Percentiles rank a stretch among this genome's conserved stretches.
These are phyloP conservation scores for Prunus mira DNA, from an alignment of 306 rosid genomes.

Conservation along the genomic window DNA sequence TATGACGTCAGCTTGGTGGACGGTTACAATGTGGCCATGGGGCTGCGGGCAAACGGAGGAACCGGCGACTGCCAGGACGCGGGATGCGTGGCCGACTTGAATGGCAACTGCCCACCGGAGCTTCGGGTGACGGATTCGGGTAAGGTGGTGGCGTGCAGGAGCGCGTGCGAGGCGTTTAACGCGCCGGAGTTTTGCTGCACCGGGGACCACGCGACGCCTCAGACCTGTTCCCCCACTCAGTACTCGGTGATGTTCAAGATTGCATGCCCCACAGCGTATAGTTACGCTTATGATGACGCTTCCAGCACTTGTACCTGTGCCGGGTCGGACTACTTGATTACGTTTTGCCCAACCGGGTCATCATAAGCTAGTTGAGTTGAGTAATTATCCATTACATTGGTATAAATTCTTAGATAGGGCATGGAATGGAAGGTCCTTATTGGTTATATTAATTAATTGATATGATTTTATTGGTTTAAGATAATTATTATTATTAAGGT, in stretches of 20 bases:
- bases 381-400: background rate
- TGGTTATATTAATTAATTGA: too few species aligned
- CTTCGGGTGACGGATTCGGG: conserved; percentile 40
- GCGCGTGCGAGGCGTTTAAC: conserved; percentile 79
- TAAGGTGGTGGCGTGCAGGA: conserved; percentile 73
- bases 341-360: conserved; percentile 59
- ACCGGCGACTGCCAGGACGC: conserved; percentile 86
- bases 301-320: conserved; percentile 86
- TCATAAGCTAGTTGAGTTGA: background rate
- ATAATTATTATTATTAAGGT: too few species aligned
- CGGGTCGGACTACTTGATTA: conserved; percentile 59
- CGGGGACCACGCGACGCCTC: conserved; percentile 64
- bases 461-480: too few species aligned
- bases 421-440: too few species aligned
- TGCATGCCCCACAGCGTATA: conserved; percentile 85
- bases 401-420: background rate
- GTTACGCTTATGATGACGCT: conserved; percentile 90
- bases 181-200: conserved; percentile 76
- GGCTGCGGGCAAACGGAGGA: conserved; percentile 65
- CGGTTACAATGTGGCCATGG: conserved; percentile 85
- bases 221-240: conserved; percentile 68
- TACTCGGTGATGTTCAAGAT: conserved; percentile 80
- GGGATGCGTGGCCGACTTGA: conserved; percentile 70
- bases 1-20: conserved; percentile 87
- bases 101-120: conserved; percentile 57